Base-by-base conservation (phyloP, 2,329 filamentous ascomycete species). In the Fusarium sp. region DNA sequence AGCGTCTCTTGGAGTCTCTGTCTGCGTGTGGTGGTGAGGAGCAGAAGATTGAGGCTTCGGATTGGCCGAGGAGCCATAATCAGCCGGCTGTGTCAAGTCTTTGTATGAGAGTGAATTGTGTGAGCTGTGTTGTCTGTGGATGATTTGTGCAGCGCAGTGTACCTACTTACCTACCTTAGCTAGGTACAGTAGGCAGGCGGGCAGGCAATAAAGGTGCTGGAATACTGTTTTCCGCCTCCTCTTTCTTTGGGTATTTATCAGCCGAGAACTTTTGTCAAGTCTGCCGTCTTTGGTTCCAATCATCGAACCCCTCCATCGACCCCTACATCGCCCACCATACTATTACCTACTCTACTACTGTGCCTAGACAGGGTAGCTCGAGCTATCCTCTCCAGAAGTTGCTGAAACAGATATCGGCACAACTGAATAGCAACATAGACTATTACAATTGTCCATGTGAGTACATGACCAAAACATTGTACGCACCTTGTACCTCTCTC, bases 121-220 rank as follows among this genome's bases (percentile, higher is more conserved):
- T 48, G 51, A 66, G 58, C 58, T 57, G 54, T 57, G 58, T 45
- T 48, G 61, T 52, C 59, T 57, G 49, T 51, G 57, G 54, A 53
- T 65, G 61, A 63, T 65, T 65, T 65, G 57, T 65, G 62, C 57
- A 59, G 61, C 53, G 54, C 49, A 54, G 39, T 9, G 8, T 31
- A 31, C 29, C 21, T 31, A 31, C 29, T 10, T 31, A 11, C 4
- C 6, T 33, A 14, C 31, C 31, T 33, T 33, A 33, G 31, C 13
- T 32, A 32, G 27, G 27, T 6, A 13, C n/a, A n/a, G n/a, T n/a
- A n/a, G n/a, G n/a, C n/a, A n/a, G n/a, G n/a, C n/a, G n/a, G n/a
- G n/a, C n/a, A 32, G 31, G 31, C 13, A 37, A 37, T 35, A 19
- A 54, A 36, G 37, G 41, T 56, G 29, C 46, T 48, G 49, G 46